Evolutionary conservation across 441 rosid species (phyloP), one percentile per base, ranked within the genome.

Genomic region (Adansonia rubrostipa): DNA sequence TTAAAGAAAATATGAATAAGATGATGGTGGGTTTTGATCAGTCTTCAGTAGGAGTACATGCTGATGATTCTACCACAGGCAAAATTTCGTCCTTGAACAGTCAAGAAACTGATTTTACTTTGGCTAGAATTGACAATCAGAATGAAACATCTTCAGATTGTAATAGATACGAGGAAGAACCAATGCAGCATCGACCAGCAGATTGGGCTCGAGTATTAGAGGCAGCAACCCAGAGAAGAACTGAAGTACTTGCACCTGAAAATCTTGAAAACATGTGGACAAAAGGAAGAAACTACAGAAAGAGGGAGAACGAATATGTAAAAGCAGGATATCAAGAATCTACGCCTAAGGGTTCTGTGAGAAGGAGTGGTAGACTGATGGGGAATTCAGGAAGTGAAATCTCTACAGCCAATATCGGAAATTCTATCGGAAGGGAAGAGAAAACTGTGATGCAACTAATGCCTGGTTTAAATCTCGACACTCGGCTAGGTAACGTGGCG

Each of bases 211-310:
- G 90, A 78, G 68, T 79, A 80, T 87, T 94, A 60, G 97, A 94
- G 87, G 95, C 90, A 0, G 97, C 94, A 11, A 92, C 95, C 40
- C 95, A 94, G 81, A 93, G 97, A 82, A 92, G 99, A 90, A 86
- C 97, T 33, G 98, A 96, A 87, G 88, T 96, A 87, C 98, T 96
- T 79, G 78, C 90, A 15, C 99, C 99, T 73, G 98, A 96, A 86
- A 96, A 96, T 90, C 98, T 96, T 75, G 99, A 96, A 78, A 94
- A 93, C 80, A 87, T 96, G 98, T 96, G 99, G 99, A 87, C 98
- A 3, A 94, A 89, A 87, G 99, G 99, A 88, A 92, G 95, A 82
- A 88, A 94, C 82, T 94, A 94, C 79, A 93, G 89, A 85, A 91
- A 77, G 87, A 93, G 89, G 82, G 98, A 94, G 89, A 82, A 82